Percentiles rank a stretch among this genome's conserved stretches.
phyloP scores from a whole-genome alignment of 495 filamentous ascomycete species.

The Hypomontagnella submonticulosa region DNA sequence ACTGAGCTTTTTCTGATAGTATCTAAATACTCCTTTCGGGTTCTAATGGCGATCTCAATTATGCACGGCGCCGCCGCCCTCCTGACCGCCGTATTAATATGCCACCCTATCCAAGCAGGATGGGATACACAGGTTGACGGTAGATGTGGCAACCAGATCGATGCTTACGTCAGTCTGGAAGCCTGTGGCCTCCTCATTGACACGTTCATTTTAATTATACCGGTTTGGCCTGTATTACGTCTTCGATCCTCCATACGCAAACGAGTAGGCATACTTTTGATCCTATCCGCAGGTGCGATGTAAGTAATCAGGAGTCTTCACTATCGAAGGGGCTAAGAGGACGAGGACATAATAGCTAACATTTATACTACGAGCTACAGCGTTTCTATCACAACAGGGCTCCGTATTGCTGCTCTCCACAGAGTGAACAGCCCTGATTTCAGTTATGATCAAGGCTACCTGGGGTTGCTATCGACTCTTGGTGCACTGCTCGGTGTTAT shows the following conservation, averaged over 20 bases:
- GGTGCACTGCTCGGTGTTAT: constrained; percentile 40
- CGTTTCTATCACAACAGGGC: constrained; percentile 41
- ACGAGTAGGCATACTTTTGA: background rate
- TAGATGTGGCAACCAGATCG: constrained; percentile 37
- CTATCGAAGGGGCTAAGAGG: background rate
- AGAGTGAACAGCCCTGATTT: constrained; percentile 40
- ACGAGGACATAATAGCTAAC: background rate
- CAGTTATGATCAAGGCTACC: constrained; percentile 43
- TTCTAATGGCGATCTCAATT: constrained; percentile 5
- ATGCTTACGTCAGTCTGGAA: constrained; percentile 42
- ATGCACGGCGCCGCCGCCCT: constrained; percentile 33
- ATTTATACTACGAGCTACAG: constrained; percentile 14
- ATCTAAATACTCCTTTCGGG: background rate
- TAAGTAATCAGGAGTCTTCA: constrained; percentile 4
- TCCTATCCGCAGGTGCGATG: constrained; percentile 13
- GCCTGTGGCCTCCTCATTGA: constrained; percentile 38
- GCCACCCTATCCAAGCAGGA: constrained; percentile 37
- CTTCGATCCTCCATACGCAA: background rate
- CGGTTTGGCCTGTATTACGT: background rate
- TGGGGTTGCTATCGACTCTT: constrained; percentile 45
- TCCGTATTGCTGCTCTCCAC: constrained; percentile 43
- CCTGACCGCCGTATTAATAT: constrained; percentile 35
- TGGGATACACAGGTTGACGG: constrained; percentile 37
- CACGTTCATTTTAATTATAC: constrained; percentile 20
- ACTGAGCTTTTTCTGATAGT: background rate